A percentile compares a stretch with the other conserved stretches of the same genome.
Evolutionary conservation across 2,329 filamentous ascomycete species (phyloP).

Genomic region (Alternaria ventricosa): DNA sequence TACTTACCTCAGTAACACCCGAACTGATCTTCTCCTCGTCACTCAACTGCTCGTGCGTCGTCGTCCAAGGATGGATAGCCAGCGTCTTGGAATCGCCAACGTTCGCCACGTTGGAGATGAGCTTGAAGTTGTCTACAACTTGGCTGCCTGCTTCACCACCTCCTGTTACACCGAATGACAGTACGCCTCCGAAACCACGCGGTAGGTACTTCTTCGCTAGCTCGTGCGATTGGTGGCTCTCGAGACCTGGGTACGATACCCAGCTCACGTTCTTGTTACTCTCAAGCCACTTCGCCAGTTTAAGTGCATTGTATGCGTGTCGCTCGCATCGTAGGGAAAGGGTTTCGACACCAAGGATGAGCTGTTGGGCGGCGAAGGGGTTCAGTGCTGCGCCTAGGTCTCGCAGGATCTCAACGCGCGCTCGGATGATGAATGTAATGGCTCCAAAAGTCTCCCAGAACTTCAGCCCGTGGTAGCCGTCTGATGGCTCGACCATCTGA

Average conservation of each 20-base stretch:
- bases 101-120: constrained; percentile 95
- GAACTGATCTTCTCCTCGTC: constrained; percentile 81
- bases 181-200: constrained; percentile 84
- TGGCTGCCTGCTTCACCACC: constrained; percentile 82
- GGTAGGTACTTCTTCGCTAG: constrained; percentile 86
- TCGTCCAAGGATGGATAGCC: constrained; percentile 94
- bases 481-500: constrained; percentile 86
- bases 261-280: constrained; percentile 83
- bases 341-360: constrained; percentile 88
- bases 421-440: constrained; percentile 81
- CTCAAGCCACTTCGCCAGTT: constrained; percentile 82
- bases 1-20: constrained; percentile 75
- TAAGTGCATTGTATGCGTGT: constrained; percentile 82
- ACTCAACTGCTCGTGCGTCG: constrained; percentile 89
- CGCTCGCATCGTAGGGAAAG: constrained; percentile 84
- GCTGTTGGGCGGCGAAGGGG: constrained; percentile 91
- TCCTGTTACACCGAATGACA: constrained; percentile 93
- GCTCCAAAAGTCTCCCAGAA: constrained; percentile 93
- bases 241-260: constrained; percentile 92
- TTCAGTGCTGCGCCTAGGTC: constrained; percentile 84
- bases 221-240: constrained; percentile 79
- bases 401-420: constrained; percentile 87
- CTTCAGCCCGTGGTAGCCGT: constrained; percentile 90
- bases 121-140: constrained; percentile 91
- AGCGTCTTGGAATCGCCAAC: constrained; percentile 95